Evolutionary conservation across 129 eudicot species (phyloP), one percentile per base, ranked within the genome.

Genomic region (Sambucus nigra): DNA sequence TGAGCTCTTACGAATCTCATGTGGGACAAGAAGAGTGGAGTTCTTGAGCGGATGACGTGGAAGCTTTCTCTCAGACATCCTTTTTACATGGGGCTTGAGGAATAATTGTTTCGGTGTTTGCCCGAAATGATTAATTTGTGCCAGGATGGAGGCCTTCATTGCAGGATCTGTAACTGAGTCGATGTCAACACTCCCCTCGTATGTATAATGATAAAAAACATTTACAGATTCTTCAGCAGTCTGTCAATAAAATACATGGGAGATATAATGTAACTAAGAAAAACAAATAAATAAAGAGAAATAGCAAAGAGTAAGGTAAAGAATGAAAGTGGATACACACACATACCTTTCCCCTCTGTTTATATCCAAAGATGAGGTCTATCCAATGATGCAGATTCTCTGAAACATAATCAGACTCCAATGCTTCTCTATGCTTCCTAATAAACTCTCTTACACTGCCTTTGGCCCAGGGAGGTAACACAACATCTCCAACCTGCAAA

Each of bases 301-400:
- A 35, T 35, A 7, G 13, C 13, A 35, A 35, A 35, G 42, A 2
- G 42, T 12, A 35, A 2, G 42, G 42, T 35, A 35, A 35, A 35
- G 8, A 7, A 7, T 35, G 42, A 1, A n/a, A n/a, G n/a, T n/a
- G n/a, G n/a, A n/a, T 7, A 8, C 3, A 1, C 8, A 48, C 17
- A 71, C 86, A 19, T 45, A 91, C 99, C 87, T 91, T 91, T 45
- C 99, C 99, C 48, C 99, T 68, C 70, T 91, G 99, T 76, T 77
- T 91, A 60, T 75, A 69, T 47, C 99, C 99, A 61, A 91, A 91
- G 50, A 91, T 91, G 32, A 91, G 94, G 83, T 91, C 99, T 22
- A 91, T 91, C 99, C 99, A 91, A 52, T 91, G 95, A 79, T 91
- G 99, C 45, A 91, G 82, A 73, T 86, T 80, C 62, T 91, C 94